Evolutionary conservation across 1,139 yeast species (phyloP).

Genomic region (Kazachstania sp.): DNA sequence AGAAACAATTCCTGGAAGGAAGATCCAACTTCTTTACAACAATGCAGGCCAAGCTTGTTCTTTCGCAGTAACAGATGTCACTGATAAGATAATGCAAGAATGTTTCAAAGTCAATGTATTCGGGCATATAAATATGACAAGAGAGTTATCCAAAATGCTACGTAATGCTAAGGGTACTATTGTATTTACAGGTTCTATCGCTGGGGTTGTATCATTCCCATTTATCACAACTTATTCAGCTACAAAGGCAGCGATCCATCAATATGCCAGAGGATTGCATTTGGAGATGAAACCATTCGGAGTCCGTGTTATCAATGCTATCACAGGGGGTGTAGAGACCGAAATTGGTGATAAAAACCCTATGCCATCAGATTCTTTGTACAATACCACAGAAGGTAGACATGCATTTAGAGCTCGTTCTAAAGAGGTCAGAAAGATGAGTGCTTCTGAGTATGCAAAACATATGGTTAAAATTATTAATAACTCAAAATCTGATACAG

Average conservation of each 20-base stretch:
- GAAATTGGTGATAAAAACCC: conserved; percentile 49
- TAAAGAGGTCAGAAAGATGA: conserved; percentile 50
- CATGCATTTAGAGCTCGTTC: conserved; percentile 44
- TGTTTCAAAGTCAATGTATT: conserved; percentile 61
- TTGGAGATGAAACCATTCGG: conserved; percentile 65
- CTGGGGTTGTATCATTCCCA: conserved; percentile 64
- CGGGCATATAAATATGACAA: conserved; percentile 54
- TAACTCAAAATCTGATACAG: conserved; percentile 31
- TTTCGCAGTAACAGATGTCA: conserved; percentile 58
- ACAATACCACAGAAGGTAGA: conserved; percentile 42
- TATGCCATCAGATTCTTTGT: conserved; percentile 48
- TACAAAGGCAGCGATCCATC: conserved; percentile 68
- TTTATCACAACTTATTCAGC: conserved; percentile 61
- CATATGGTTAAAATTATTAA: conserved; percentile 44
- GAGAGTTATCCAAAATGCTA: conserved; percentile 49
- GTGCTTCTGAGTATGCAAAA: conserved; percentile 46
- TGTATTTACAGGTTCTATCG: conserved; percentile 66
- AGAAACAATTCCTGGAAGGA: conserved; percentile 34
- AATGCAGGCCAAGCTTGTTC: conserved; percentile 65
- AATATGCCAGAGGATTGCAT: conserved; percentile 52
- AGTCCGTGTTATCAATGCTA: conserved; percentile 59
- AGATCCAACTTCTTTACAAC: conserved; percentile 53
- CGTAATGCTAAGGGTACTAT: conserved; percentile 62
- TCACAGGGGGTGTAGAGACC: conserved; percentile 62
- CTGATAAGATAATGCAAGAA: conserved; percentile 45